phyloP scores from a whole-genome alignment of 2,329 filamentous ascomycete genomes.

The Lithohypha guttulata region DNA sequence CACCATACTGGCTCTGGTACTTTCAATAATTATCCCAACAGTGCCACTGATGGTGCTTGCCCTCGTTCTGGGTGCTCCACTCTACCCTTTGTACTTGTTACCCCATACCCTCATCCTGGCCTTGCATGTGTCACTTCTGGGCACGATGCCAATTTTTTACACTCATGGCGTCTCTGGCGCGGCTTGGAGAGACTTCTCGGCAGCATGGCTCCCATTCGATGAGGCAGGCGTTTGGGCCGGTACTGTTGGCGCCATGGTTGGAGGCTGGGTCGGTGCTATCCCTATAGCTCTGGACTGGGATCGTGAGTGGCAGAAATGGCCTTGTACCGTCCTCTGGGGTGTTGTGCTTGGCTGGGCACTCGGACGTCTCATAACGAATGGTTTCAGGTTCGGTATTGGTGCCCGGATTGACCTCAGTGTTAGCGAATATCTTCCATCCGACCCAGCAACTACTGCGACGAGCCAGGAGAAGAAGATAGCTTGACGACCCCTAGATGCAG shows the following conservation, averaged over 20 bases:
- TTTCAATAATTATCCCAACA: conserved; percentile 43
- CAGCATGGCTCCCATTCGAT: conserved; percentile 63
- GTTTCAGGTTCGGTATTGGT: conserved; percentile 13
- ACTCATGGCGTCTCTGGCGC: conserved; percentile 64
- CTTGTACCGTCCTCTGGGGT: conserved; percentile 78
- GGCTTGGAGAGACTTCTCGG: conserved; percentile 60
- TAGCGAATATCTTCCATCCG: conserved; percentile 11
- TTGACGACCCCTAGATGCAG: too few relatives aligned
- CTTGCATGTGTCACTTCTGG: conserved; percentile 69
- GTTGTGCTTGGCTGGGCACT: conserved; percentile 67
- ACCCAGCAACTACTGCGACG: not conserved
- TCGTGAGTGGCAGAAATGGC: conserved; percentile 98
- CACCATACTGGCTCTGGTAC: conserved; percentile 47
- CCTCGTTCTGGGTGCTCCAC: conserved; percentile 77
- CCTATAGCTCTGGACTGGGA: conserved; percentile 98
- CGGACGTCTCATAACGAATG: conserved; percentile 34
- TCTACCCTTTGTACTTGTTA: conserved; percentile 59
- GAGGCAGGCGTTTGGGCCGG: conserved; percentile 64
- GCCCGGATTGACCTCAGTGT: conserved; percentile 22
- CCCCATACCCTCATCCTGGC: conserved; percentile 69
- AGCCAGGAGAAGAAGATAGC: not conserved
- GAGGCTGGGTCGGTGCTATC: conserved; percentile 86
- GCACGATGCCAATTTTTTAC: conserved; percentile 72
- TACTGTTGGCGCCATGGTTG: conserved; percentile 63
- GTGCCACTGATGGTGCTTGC: conserved; percentile 48